phyloP scores from a whole-genome alignment of 305 asterid genomes.

The Fraxinus dipetala region DNA sequence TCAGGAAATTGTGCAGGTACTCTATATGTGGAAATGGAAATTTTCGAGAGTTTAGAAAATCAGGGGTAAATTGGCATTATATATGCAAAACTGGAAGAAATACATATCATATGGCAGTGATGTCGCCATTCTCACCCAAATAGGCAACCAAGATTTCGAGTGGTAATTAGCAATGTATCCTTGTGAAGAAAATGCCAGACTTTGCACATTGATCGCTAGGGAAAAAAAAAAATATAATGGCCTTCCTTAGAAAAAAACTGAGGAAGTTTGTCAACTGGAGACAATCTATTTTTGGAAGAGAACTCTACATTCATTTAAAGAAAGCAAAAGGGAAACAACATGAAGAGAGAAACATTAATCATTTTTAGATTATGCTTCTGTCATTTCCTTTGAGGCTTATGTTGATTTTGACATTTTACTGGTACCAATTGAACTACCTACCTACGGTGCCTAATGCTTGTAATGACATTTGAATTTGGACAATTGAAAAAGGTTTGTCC shows the following conservation, averaged over 20 bases:
- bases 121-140: background rate
- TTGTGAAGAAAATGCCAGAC: background rate
- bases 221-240: background rate
- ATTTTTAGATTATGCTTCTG: background rate
- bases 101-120: background rate
- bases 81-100: background rate
- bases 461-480: background rate
- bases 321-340: background rate
- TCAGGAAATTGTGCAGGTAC: background rate
- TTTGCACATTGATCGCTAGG: background rate
- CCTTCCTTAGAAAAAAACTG: background rate
- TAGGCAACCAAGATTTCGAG: background rate
- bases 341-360: background rate
- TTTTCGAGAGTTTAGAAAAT: background rate
- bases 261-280: background rate
- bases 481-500: background rate
- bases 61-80: background rate
- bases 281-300: background rate
- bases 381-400: background rate
- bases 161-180: background rate
- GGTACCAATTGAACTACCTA: background rate
- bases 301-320: background rate
- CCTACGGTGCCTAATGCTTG: background rate
- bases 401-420: background rate
- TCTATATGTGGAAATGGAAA: background rate